Evolutionary conservation across 192 early-diverging fungal genomes (phyloP).

Genomic region (Rhizophagus sp.): DNA sequence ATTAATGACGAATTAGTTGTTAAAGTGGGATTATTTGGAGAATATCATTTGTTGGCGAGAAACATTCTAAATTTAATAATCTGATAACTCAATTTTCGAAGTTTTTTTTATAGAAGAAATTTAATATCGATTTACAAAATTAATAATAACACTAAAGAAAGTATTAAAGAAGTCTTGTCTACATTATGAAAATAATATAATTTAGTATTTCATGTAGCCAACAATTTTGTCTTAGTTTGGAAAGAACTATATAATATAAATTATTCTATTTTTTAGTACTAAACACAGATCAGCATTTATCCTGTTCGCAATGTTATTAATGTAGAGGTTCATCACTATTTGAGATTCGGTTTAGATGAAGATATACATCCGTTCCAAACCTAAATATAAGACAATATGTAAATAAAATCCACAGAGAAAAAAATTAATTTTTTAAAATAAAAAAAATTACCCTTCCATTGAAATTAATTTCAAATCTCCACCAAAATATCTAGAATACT

Average conservation of each 20-base stretch:
- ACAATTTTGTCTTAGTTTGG: background rate
- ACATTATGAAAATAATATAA: background rate
- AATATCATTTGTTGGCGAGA: too few relatives aligned
- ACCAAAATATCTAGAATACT: conserved; percentile 95
- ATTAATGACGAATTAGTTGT: too few relatives aligned
- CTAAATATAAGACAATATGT: conserved; percentile 32
- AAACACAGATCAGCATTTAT: background rate
- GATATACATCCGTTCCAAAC: conserved; percentile 92
- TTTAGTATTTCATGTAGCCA: background rate
- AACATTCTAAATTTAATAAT: background rate
- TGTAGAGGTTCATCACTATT: conserved; percentile 88
- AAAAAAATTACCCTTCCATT: conserved; percentile 80
- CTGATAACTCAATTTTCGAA: too few relatives aligned
- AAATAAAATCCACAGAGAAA: background rate
- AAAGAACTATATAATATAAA: background rate
- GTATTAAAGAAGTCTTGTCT: background rate
- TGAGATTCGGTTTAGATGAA: conserved; percentile 87
- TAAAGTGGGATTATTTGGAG: too few relatives aligned
- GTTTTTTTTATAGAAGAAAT: background rate
- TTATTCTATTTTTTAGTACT: background rate
- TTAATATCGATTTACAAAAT: background rate
- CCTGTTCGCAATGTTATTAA: conserved; percentile 33
- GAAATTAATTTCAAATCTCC: conserved; percentile 91
- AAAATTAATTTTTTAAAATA: conserved; percentile 8
- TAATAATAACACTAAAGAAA: background rate